Percentiles rank a stretch among this genome's conserved stretches.
Conservation (phyloP, 2,329 filamentous ascomycete genomes). For the Nannizziopsis barbatae region DNA sequence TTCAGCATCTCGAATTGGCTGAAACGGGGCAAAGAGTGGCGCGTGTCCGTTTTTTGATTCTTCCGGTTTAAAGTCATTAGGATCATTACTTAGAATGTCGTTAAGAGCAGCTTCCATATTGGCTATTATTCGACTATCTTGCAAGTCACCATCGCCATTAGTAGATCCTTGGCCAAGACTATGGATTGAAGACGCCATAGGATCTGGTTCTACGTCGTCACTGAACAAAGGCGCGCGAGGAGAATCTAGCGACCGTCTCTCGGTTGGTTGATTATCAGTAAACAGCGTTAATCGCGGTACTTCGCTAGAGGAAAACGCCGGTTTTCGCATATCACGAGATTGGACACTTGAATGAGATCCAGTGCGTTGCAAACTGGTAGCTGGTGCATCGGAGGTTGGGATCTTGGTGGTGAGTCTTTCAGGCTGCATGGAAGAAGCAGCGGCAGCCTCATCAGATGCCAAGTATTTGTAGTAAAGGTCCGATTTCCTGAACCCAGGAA, state of each 20-base stretch:
- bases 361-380: conserved; percentile 38
- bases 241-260: conserved; percentile 62
- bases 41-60: conserved; percentile 24
- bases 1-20: conserved; percentile 46
- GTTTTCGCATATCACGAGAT: conserved; percentile 45
- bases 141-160: conserved; percentile 41
- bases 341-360: conserved; percentile 38
- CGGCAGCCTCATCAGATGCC: conserved; percentile 61
- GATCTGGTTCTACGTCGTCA: conserved; percentile 62
- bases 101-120: conserved; percentile 87
- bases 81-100: conserved; percentile 77
- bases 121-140: conserved; percentile 72
- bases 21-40: conserved; percentile 40
- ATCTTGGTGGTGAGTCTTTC: conserved; percentile 7
- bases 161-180: conserved; percentile 66
- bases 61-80: conserved; percentile 49
- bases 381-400: conserved; percentile 24
- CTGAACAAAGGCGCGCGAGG: conserved; percentile 57
- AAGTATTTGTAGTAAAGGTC: conserved; percentile 95
- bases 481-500: conserved; percentile 77
- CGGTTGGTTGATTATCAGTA: conserved; percentile 31
- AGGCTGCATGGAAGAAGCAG: conserved; percentile 19
- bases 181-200: conserved; percentile 63
- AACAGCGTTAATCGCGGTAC: conserved; percentile 26
- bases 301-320: conserved; percentile 52